Base-by-base conservation (phyloP, 768 basidiomycete species). In the Lactifluus rugatus region DNA sequence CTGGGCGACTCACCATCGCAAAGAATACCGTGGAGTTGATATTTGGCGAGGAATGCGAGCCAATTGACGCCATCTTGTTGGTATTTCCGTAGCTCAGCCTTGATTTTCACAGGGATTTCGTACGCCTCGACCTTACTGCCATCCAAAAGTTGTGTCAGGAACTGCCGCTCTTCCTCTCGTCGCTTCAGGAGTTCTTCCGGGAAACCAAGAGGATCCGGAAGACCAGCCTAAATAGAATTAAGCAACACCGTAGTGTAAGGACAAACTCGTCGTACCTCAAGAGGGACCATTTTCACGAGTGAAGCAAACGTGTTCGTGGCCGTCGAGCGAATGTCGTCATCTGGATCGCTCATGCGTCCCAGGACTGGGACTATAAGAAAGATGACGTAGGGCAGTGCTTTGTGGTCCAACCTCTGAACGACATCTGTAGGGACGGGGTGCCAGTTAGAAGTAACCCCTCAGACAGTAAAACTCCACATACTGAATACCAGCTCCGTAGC, bases 51-150 rank as follows among this genome's bases (percentile, higher is more conserved):
- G 76, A 99, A 99, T 1, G 96, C 96, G 17, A 99, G 77, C 96
- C 96, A 99, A 69, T 92, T 98, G 63, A 99, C 90, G 34, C 96
- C 96, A 56, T 99, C 96, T 72, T 92, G 90, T 71, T 99, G 96
- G 69, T 99, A 99, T 69, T 93, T 92, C 58, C 96, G 87, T 48
- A 99, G 76, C 64, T 97, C 92, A 32, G 94, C 93, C 57, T 94
- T 90, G 76, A 99, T 89, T 26, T 75, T 73, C 55, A 93, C 83
- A 0, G 96, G 93, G 1, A 99, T 81, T 42, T 74, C 72, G 69
- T 97, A 99, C 61, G 86, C 83, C 65, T 93, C 90, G 16, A 97
- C 93, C 71, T 98, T 96, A 66, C 79, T 87, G 13, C 96, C 96
- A 67, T 97, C 96, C 34, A 99, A 81, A 9, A 99, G 78, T 68